Evolutionary conservation across 1,284 basidiomycete species (phyloP).

Genomic region (Sporisorium sorghi): DNA sequence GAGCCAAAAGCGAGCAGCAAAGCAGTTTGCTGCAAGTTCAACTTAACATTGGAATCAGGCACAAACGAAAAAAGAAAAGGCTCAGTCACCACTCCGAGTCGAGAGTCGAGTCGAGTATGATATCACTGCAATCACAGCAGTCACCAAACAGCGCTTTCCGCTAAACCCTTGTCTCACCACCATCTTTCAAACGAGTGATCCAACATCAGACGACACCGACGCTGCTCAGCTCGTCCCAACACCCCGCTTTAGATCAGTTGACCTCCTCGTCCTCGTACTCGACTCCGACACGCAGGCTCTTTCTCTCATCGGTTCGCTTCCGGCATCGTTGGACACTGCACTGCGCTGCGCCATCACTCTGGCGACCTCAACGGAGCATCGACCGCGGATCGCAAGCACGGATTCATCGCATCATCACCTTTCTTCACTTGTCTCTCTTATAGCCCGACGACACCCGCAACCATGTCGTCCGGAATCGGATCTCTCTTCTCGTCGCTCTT

Average conservation of each 20-base stretch:
- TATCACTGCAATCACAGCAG: too few species aligned
- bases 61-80: not conserved
- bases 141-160: too few species aligned
- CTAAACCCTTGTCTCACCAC: constrained; percentile 8
- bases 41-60: not conserved
- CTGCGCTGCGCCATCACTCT: not conserved
- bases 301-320: not conserved
- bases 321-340: not conserved
- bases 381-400: not conserved
- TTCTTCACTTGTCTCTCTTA: not conserved
- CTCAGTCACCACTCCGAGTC: constrained; percentile 12
- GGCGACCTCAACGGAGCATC: not conserved
- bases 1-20: too few species aligned
- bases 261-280: not conserved
- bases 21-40: too few species aligned
- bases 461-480: constrained; percentile 45
- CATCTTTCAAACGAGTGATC: not conserved
- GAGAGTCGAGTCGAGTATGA: not conserved
- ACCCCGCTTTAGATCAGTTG: not conserved
- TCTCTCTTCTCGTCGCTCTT: constrained; percentile 57
- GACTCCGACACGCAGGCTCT: not conserved
- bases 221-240: too few species aligned
- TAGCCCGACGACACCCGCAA: not conserved
- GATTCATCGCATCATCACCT: not conserved
- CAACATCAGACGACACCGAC: not conserved